Base-by-base conservation (phyloP, 441 rosid genomes). In the California macrophylla region DNA sequence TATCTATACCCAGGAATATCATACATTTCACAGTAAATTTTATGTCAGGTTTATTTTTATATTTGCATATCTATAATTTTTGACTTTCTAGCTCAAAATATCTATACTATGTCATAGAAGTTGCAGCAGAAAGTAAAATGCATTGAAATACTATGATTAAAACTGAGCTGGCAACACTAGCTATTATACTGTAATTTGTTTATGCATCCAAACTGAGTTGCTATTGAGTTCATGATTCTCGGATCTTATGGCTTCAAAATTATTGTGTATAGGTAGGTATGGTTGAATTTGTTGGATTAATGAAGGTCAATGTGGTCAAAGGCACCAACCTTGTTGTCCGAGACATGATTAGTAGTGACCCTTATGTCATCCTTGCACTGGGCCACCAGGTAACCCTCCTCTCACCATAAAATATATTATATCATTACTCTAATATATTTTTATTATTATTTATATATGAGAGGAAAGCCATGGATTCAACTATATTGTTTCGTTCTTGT, bases 311-410 rank as follows among this genome's bases (percentile, higher is more conserved):
- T 71, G 98, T 94, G 20, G 97, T 94, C 36, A 86, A 80, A 84
- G 99, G 99, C 80, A 92, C 94, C 70, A 94, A 94, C 75, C 87
- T 94, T 32, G 98, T 87, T 20, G 80, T 94, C 64, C 88, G 99
- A 71, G 99, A 94, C 74, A 81, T 94, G 74, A 67, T 86, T 81
- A 89, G 89, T 9, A 94, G 99, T 5, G 99, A 94, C 72, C 98
- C 99, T 0, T 94, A 92, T 73, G 99, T 94, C 64, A 85, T 90
- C 68, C 88, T 94, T 58, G 64, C 90, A 56, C 71, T 94, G 72
- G 99, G 98, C 26, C 86, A 88, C 68, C 99, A 94, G 81, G 99
- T 90, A 72, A 85, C 92, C 77, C 66, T 71, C 74, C 66, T 62
- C 47, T 76, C 64, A 20, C 13, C 3, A 56, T 8, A 56, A 20